Evolutionary conservation across 73 alveolate genomes (phyloP).

Genomic region (Chromera velia): DNA sequence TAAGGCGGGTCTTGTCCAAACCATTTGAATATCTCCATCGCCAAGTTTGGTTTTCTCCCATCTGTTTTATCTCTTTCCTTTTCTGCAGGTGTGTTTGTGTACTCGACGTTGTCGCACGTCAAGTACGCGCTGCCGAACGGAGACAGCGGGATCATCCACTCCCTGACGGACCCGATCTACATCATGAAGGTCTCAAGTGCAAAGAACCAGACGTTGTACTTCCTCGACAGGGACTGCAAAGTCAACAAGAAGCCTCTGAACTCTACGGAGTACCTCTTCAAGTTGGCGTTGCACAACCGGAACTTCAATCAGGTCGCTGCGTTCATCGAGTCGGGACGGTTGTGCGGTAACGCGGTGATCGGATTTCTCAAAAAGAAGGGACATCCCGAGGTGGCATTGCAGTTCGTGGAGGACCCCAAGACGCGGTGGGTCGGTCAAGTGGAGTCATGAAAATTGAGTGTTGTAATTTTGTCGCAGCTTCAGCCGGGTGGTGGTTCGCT

Average conservation of each 20-base stretch:
- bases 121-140: conserved; percentile 75
- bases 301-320: conserved; percentile 53
- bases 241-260: conserved; percentile 22
- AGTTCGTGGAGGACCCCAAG: conserved; percentile 52
- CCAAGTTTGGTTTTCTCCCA: too few species aligned
- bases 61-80: too few species aligned
- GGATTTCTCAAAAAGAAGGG: conserved; percentile 60
- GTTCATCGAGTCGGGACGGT: conserved; percentile 27
- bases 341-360: conserved; percentile 59
- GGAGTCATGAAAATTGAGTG: too few species aligned
- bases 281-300: conserved; percentile 58
- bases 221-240: conserved; percentile 26
- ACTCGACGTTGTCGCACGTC: conserved; percentile 85
- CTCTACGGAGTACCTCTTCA: conserved; percentile 59
- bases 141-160: conserved; percentile 61
- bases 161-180: conserved; percentile 61
- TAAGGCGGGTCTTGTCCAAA: too few species aligned
- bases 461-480: too few species aligned
- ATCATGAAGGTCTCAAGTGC: conserved; percentile 13
- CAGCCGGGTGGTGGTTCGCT: too few species aligned
- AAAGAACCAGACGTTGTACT: conserved; percentile 30
- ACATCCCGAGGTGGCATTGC: conserved; percentile 55
- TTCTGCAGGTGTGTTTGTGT: conserved; percentile 40
- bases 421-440: too few species aligned
- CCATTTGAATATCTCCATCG: too few species aligned